Percentiles rank a stretch among this genome's conserved stretches.
Evolutionary conservation across 768 basidiomycete species (phyloP).

Genomic region (Trametes elegans): DNA sequence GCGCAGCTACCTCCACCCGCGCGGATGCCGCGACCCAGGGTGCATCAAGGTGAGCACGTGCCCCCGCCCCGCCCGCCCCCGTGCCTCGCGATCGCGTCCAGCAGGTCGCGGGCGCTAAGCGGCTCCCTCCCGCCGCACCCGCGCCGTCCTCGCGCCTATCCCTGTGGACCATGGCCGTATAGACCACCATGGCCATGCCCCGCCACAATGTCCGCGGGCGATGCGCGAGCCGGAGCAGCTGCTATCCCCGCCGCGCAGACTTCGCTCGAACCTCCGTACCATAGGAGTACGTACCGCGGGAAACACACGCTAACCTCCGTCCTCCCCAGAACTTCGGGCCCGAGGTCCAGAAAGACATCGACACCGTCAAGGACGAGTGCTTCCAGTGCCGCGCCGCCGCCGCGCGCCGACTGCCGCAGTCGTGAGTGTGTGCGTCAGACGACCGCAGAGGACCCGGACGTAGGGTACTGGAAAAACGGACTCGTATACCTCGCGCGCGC

Average conservation of each 20-base stretch:
- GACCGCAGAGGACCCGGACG: not conserved
- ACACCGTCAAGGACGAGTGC: conserved; percentile 70
- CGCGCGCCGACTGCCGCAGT: conserved; percentile 29
- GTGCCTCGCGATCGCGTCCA: not conserved
- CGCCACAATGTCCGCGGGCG: not conserved
- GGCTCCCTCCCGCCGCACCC: not conserved
- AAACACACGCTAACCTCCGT: not conserved
- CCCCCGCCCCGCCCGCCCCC: not conserved
- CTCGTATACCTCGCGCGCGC: not conserved
- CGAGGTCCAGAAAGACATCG: conserved; percentile 68
- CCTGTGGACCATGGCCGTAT: not conserved
- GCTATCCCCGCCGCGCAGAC: not conserved
- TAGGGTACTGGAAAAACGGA: not conserved
- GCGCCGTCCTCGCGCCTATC: not conserved
- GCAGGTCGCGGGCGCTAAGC: too few relatives aligned
- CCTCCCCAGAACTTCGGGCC: conserved; percentile 57
- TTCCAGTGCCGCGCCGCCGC: conserved; percentile 65
- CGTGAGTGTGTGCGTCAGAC: not conserved
- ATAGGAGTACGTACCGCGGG: too few relatives aligned
- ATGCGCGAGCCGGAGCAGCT: not conserved
- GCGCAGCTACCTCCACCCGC: conserved; percentile 59
- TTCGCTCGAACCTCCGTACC: not conserved
- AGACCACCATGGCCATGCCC: too few relatives aligned
- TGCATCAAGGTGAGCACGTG: conserved; percentile 54
- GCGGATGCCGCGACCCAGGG: conserved; percentile 47